A percentile compares a stretch with the other conserved stretches of the same genome.
Evolutionary conservation across 768 basidiomycete genomes (phyloP).

Genomic region (Boletellus ananas): DNA sequence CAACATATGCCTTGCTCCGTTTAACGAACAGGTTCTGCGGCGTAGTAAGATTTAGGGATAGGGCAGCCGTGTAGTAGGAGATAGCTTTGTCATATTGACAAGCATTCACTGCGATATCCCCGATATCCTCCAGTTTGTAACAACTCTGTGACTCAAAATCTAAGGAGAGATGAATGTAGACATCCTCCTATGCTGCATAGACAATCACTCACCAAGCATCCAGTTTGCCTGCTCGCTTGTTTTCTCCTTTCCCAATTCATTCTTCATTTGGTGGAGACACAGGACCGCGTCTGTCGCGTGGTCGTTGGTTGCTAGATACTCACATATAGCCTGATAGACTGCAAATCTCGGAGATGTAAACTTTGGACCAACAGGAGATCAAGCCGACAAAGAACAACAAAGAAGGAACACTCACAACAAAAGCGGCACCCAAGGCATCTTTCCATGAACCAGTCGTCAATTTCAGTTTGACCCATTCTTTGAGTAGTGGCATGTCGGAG

Average conservation of each 20-base stretch:
- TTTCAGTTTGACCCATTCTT: neutral
- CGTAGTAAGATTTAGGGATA: no score
- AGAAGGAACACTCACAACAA: neutral
- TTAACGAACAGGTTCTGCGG: no score
- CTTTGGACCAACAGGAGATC: neutral
- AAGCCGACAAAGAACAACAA: neutral
- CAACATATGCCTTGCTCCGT: no score
- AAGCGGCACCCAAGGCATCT: neutral
- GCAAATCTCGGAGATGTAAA: neutral
- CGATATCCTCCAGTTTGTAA: no score
- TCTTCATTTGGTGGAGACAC: constrained; percentile 2
- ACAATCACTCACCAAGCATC: neutral
- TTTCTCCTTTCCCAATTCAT: neutral
- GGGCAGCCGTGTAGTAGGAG: no score
- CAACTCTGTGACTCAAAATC: neutral
- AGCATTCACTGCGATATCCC: no score
- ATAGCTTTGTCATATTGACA: no score
- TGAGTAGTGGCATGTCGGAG: neutral
- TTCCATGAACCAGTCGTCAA: neutral
- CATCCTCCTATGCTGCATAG: no score
- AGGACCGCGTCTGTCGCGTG: neutral
- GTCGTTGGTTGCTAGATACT: neutral
- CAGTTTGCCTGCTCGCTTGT: neutral
- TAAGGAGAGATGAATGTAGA: no score
- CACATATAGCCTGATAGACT: neutral